Conservation (phyloP, 2,329 filamentous ascomycete genomes). For the Incumbomyces delicatus region DNA sequence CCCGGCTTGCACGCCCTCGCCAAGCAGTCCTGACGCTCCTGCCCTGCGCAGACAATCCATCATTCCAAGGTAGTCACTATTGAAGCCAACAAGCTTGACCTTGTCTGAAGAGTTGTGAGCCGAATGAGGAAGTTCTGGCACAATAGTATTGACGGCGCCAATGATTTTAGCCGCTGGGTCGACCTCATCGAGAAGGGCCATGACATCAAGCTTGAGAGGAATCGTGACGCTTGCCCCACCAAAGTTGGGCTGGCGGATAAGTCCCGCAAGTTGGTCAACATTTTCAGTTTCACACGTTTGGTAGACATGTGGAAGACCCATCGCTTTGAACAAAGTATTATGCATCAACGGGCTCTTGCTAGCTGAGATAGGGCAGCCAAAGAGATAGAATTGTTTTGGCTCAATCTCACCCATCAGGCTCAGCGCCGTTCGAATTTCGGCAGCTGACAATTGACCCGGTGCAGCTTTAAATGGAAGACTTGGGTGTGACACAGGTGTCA, state of each 20-base stretch:
- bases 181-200: conserved; percentile 68
- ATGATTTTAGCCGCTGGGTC: conserved; percentile 71
- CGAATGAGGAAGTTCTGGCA: conserved; percentile 42
- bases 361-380: conserved; percentile 72
- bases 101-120: conserved; percentile 26
- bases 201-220: conserved; percentile 82
- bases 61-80: conserved; percentile 96
- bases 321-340: conserved; percentile 67
- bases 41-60: conserved; percentile 63
- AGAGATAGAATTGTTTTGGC: conserved; percentile 70
- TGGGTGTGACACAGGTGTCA: conserved; percentile 90
- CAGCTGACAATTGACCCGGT: conserved; percentile 82
- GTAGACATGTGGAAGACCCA: conserved; percentile 80
- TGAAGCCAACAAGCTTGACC: conserved; percentile 63
- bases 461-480: conserved; percentile 85
- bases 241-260: conserved; percentile 65
- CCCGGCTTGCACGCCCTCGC: conserved; percentile 42
- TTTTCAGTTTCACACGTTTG: conserved; percentile 62
- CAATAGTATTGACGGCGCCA: conserved; percentile 89
- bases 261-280: conserved; percentile 48
- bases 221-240: conserved; percentile 95
- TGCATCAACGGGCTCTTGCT: conserved; percentile 84
- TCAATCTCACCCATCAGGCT: conserved; percentile 70
- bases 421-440: conserved; percentile 72
- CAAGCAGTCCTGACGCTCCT: conserved; percentile 44